Conservation (phyloP, 306 rosid species). For the Carpinus viminea region DNA sequence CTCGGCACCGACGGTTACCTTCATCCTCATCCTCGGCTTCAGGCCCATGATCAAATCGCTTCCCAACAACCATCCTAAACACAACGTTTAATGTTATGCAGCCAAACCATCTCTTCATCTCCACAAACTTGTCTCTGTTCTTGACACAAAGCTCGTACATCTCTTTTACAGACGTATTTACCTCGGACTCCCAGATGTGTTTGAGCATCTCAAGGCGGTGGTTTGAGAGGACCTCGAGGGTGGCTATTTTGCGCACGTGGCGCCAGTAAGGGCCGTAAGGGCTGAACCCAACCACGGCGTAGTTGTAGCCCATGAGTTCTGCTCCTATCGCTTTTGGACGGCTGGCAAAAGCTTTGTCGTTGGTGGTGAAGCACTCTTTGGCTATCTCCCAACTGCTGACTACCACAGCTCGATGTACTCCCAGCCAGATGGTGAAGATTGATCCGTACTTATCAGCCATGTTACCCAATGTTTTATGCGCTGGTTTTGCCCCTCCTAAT, state of each 20-base stretch:
- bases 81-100: slow-evolving; percentile 17
- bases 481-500: too few species aligned
- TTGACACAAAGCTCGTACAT: too few species aligned
- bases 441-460: too few species aligned
- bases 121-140: not conserved
- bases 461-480: too few species aligned
- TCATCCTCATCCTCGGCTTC: too few species aligned
- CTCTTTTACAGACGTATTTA: too few species aligned
- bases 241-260: slow-evolving; percentile 31
- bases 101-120: slow-evolving; percentile 41
- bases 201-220: slow-evolving; percentile 21
- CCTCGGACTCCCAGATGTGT: slow-evolving; percentile 13
- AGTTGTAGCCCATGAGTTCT: slow-evolving; percentile 30
- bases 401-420: slow-evolving; percentile 21
- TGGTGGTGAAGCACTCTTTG: slow-evolving; percentile 24
- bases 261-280: slow-evolving; percentile 49
- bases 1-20: not conserved
- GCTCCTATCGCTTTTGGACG: slow-evolving; percentile 30
- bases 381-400: slow-evolving; percentile 30
- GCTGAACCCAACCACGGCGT: slow-evolving; percentile 28
- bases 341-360: slow-evolving; percentile 24
- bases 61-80: slow-evolving; percentile 25
- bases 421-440: slow-evolving; percentile 28
- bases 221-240: slow-evolving; percentile 22
- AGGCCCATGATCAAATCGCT: too few species aligned